Evolutionary conservation across 1,284 basidiomycete species (phyloP).

Genomic region (Naganishia sp.): DNA sequence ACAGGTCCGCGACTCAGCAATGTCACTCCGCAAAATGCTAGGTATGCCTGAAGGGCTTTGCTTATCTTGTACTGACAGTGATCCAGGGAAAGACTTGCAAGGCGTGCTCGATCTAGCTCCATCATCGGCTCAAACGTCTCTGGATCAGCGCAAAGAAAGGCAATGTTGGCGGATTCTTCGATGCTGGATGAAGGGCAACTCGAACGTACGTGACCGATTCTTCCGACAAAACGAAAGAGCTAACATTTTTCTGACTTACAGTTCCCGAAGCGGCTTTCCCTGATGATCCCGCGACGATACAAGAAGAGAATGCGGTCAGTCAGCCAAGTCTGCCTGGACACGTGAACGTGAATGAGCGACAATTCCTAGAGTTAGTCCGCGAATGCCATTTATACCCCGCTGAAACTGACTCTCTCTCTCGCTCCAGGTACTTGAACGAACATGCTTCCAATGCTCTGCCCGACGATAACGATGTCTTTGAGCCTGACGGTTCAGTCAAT

Average conservation of each 20-base stretch:
- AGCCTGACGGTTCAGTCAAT: slow-evolving; percentile 2
- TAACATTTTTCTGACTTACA: not conserved
- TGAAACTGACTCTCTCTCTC: not conserved
- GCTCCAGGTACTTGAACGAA: slow-evolving; percentile 27
- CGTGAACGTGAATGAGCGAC: slow-evolving; percentile 22
- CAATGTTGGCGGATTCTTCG: slow-evolving; percentile 15
- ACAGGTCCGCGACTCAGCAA: slow-evolving; percentile 25
- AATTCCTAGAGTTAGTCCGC: slow-evolving; percentile 27
- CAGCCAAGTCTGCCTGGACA: slow-evolving; percentile 23
- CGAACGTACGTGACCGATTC: not conserved
- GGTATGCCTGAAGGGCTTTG: not conserved
- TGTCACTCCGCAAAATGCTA: slow-evolving; percentile 24
- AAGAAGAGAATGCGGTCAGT: slow-evolving; percentile 1
- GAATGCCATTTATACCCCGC: not conserved
- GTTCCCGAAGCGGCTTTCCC: slow-evolving; percentile 14
- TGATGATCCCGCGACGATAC: not conserved
- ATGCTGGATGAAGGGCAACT: slow-evolving; percentile 22
- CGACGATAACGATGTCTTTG: slow-evolving; percentile 18
- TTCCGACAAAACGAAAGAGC: no score
- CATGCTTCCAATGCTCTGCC: slow-evolving; percentile 2
- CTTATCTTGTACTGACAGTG: not conserved
- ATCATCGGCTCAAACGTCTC: slow-evolving; percentile 23
- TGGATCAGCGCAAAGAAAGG: slow-evolving; percentile 18
- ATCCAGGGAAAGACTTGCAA: slow-evolving; percentile 7
- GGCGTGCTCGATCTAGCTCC: slow-evolving; percentile 25